A percentile compares a stretch with the other conserved stretches of the same genome.
Evolutionary conservation across 768 basidiomycete species (phyloP).

Genomic region (Tulasnella sp.): DNA sequence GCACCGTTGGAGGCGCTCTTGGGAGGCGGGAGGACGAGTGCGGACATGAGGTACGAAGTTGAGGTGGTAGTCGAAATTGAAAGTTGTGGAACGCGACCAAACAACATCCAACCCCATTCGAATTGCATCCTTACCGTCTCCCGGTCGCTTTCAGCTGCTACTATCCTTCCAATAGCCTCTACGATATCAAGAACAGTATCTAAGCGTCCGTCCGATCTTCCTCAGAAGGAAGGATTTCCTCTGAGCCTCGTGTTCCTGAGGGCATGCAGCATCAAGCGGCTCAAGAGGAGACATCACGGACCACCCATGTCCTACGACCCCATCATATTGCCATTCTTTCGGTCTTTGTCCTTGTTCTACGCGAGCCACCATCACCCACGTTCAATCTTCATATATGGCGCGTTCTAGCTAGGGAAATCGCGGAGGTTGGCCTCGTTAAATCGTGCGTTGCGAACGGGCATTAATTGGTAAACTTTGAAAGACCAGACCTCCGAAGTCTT

Average conservation of each 20-base stretch:
- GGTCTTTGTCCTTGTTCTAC: constrained; percentile 49
- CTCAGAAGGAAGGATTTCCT: background rate
- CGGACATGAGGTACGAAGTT: background rate
- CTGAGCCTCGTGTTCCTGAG: background rate
- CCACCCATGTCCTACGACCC: constrained; percentile 56
- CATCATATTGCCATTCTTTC: constrained; percentile 65
- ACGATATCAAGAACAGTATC: no score
- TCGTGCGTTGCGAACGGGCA: background rate
- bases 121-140: background rate
- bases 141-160: background rate
- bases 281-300: constrained; percentile 32
- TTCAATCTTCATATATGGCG: constrained; percentile 57
- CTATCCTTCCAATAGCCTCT: background rate
- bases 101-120: background rate
- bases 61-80: background rate
- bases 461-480: constrained; percentile 22
- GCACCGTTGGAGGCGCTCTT: background rate
- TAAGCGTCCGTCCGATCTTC: background rate
- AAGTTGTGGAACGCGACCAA: background rate
- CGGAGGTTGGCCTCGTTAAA: constrained; percentile 38
- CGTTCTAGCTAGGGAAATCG: constrained; percentile 54
- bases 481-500: constrained; percentile 54
- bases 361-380: constrained; percentile 35
- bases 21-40: background rate
- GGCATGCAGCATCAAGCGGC: background rate